These are phyloP conservation scores for Neodidymelliopsis sp. DNA, from an alignment of 2,329 filamentous ascomycete genomes.

Conservation along the genomic window DNA sequence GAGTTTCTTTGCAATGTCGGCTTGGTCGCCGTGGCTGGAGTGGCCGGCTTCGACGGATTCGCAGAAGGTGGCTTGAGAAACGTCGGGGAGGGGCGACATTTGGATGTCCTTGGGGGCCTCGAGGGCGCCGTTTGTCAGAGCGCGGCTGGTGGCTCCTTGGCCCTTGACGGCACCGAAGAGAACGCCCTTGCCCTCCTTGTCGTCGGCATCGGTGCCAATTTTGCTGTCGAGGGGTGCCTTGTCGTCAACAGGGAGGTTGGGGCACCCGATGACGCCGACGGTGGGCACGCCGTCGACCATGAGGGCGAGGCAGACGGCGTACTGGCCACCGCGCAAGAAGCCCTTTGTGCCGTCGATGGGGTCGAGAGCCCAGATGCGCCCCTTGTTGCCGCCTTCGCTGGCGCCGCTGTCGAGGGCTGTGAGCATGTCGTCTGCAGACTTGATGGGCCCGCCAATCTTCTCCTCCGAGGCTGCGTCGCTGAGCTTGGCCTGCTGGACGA, in stretches of 20 bases:
- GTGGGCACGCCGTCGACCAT: slow-evolving; percentile 94
- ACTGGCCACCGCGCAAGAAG: slow-evolving; percentile 94
- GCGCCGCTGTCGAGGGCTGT: slow-evolving; percentile 66
- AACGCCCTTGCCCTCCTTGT: slow-evolving; percentile 80
- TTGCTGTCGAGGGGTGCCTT: slow-evolving; percentile 72
- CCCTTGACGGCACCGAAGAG: slow-evolving; percentile 85
- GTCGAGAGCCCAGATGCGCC: slow-evolving; percentile 94
- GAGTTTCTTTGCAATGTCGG: slow-evolving; percentile 80
- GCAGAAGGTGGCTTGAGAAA: slow-evolving; percentile 87
- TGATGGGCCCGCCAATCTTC: slow-evolving; percentile 73
- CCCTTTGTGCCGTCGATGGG: slow-evolving; percentile 98
- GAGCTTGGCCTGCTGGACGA: slow-evolving; percentile 77
- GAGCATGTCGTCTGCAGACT: slow-evolving; percentile 69
- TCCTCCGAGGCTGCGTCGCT: slow-evolving; percentile 70
- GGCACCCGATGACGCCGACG: slow-evolving; percentile 92
- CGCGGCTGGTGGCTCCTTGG: slow-evolving; percentile 80
- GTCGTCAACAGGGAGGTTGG: slow-evolving; percentile 92
- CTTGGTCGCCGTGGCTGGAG: slow-evolving; percentile 87
- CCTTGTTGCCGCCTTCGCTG: slow-evolving; percentile 73
- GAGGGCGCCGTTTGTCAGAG: slow-evolving; percentile 67
- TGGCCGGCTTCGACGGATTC: slow-evolving; percentile 95
- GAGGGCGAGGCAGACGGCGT: slow-evolving; percentile 91
- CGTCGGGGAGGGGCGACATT: slow-evolving; percentile 79
- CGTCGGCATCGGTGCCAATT: slow-evolving; percentile 76
- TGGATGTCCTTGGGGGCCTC: slow-evolving; percentile 68